Evolutionary conservation across 306 rosid genomes (phyloP), one percentile per base, ranked within the genome.

Genomic region (Casuarina cunninghamiana): DNA sequence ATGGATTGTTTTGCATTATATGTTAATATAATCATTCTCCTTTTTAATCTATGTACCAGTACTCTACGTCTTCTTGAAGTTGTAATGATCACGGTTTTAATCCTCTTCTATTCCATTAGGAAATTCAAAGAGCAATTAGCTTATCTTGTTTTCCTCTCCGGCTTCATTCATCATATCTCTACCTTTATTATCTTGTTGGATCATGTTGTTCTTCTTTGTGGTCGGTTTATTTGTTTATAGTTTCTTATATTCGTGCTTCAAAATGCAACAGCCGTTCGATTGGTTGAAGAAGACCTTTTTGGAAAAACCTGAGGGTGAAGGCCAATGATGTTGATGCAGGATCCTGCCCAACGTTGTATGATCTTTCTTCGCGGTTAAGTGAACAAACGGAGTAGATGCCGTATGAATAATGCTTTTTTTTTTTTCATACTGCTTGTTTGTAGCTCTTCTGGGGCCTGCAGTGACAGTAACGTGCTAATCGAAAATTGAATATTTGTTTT

Each of bases 241-340:
- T 42, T 53, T 13, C 74, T 68, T n/a, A 32, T 17, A 13, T 5
- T 53, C 9, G 21, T 19, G 19, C 53, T 10, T 39, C 13, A 69
- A 53, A 10, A 13, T 73, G 55, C 5, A 71, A 74, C 77, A 82
- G 80, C 86, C 83, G 3, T 83, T 75, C 79, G 80, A 75, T 79
- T 79, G 78, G 83, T 70, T 75, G 68, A 79, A 79, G 77, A 82
- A 78, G 80, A 82, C 86, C 15, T 82, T 82, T 70, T 35, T 82
- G n/a, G 77, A 74, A 79, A 82, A 78, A 73, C 69, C 77, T 17
- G 16, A 35, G n/a, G n/a, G 53, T 10, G 80, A 74, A 74, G 79
- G 42, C n/a, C 73, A 74, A 39, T 82, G 71, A 78, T 50, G 41
- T 5, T 16, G 43, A 12, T 68, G 68, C 57, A 21, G 45, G 80